phyloP scores from a whole-genome alignment of 1,139 yeast genomes.

The Zygosaccharomyces sapae region DNA sequence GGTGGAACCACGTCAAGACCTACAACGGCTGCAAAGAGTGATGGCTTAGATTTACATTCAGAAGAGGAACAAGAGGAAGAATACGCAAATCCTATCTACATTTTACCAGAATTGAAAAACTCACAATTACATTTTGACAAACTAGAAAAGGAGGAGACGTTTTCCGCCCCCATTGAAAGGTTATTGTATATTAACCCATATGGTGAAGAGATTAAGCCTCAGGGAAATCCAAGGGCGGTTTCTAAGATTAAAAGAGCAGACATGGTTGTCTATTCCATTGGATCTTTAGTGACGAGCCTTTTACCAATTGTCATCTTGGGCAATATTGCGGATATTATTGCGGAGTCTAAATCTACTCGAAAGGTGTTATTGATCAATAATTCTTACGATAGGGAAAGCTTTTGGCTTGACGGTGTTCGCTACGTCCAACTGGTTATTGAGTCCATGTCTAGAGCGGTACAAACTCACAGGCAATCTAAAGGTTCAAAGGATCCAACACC shows the following conservation, averaged over 20 bases:
- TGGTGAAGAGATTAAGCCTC: slow-evolving; percentile 82
- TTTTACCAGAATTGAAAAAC: slow-evolving; percentile 70
- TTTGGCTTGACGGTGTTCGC: slow-evolving; percentile 56
- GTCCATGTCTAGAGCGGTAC: slow-evolving; percentile 25
- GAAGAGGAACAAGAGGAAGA: slow-evolving; percentile 42
- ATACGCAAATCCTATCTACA: slow-evolving; percentile 55
- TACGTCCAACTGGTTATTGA: slow-evolving; percentile 51
- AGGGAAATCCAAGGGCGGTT: slow-evolving; percentile 63
- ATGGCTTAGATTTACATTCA: not conserved
- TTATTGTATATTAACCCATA: slow-evolving; percentile 81
- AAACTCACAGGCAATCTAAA: slow-evolving; percentile 16
- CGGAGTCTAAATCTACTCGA: slow-evolving; percentile 35
- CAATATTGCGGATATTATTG: slow-evolving; percentile 63
- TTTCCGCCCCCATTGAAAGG: slow-evolving; percentile 70
- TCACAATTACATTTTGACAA: slow-evolving; percentile 74
- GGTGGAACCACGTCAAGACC: not conserved
- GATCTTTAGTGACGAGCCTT: slow-evolving; percentile 82
- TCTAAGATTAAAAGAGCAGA: slow-evolving; percentile 50
- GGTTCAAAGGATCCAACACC: slow-evolving; percentile 7
- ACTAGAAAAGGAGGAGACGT: slow-evolving; percentile 50
- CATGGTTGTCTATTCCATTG: slow-evolving; percentile 71
- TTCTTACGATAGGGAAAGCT: slow-evolving; percentile 69
- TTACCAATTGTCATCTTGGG: slow-evolving; percentile 70
- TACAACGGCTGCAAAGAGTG: not conserved
- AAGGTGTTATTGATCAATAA: slow-evolving; percentile 68